phyloP scores from a whole-genome alignment of 805 yeast genomes.

The Yarrowia divulgata region DNA sequence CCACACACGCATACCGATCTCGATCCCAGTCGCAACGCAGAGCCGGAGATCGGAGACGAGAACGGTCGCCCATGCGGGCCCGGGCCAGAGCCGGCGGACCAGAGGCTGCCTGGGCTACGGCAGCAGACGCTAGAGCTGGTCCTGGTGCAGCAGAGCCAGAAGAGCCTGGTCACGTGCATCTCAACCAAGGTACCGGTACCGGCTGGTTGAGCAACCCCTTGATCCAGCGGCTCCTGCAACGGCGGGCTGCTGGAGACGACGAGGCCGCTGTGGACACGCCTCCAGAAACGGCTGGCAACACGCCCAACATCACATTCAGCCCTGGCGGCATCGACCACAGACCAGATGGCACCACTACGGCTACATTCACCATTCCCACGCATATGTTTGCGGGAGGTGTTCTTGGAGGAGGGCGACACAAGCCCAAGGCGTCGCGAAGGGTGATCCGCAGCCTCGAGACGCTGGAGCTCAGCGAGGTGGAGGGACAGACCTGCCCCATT shows the following conservation, averaged over 20 bases:
- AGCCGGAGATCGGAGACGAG: conserved; percentile 6
- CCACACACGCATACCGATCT: conserved; percentile 29
- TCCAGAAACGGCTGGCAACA: not conserved
- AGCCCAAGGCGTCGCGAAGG: conserved; percentile 26
- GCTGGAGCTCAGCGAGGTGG: conserved; percentile 12
- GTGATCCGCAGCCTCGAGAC: conserved; percentile 21
- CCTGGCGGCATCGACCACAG: conserved; percentile 15
- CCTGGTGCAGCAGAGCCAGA: not conserved
- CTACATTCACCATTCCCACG: conserved; percentile 30
- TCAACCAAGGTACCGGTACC: not conserved
- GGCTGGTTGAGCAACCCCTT: conserved; percentile 13
- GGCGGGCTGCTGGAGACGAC: not conserved
- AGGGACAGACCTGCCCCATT: conserved; percentile 13
- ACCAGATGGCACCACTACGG: conserved; percentile 17
- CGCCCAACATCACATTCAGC: conserved; percentile 1
- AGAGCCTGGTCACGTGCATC: conserved; percentile 12
- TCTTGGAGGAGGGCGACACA: conserved; percentile 3
- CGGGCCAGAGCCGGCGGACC: not conserved
- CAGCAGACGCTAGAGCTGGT: not conserved
- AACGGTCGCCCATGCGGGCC: conserved; percentile 17
- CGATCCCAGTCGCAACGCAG: conserved; percentile 19
- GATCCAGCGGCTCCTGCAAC: conserved; percentile 27
- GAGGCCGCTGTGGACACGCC: not conserved
- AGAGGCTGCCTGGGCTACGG: conserved; percentile 4
- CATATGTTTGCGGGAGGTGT: conserved; percentile 9